Conservation (phyloP, 805 yeast species). For the Kazachstania psychrophila region DNA sequence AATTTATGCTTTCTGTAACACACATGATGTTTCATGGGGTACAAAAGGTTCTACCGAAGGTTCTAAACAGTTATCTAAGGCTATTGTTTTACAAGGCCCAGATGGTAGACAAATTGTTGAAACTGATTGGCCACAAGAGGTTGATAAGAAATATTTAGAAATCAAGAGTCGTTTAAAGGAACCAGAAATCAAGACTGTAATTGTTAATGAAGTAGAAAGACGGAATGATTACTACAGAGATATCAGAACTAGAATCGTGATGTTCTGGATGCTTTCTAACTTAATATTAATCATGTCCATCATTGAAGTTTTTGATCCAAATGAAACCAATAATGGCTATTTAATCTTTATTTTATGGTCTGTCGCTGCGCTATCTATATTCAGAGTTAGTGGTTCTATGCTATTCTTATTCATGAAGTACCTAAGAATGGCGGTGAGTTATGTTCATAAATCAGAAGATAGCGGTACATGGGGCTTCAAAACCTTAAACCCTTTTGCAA, state of each 20-base stretch:
- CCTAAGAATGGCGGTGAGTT: slow-evolving; percentile 33
- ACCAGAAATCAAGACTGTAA: slow-evolving; percentile 23
- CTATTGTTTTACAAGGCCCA: slow-evolving; percentile 70
- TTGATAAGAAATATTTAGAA: slow-evolving; percentile 30
- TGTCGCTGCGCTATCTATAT: slow-evolving; percentile 73
- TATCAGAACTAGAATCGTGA: slow-evolving; percentile 89
- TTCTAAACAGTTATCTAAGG: slow-evolving; percentile 63
- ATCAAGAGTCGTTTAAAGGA: slow-evolving; percentile 32
- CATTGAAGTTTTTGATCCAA: slow-evolving; percentile 69
- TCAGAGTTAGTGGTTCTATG: slow-evolving; percentile 77
- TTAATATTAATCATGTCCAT: slow-evolving; percentile 77
- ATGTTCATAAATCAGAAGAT: slow-evolving; percentile 33
- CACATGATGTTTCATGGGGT: slow-evolving; percentile 96
- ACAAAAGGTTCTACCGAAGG: slow-evolving; percentile 87
- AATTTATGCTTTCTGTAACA: slow-evolving; percentile 93
- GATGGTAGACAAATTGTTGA: slow-evolving; percentile 79
- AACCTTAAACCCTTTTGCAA: slow-evolving; percentile 6
- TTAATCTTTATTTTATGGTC: slow-evolving; percentile 83
- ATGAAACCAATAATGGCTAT: slow-evolving; percentile 61
- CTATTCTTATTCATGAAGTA: slow-evolving; percentile 46
- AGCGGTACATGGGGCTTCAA: slow-evolving; percentile 20
- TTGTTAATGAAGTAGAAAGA: slow-evolving; percentile 24
- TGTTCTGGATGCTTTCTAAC: slow-evolving; percentile 85
- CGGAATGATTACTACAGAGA: slow-evolving; percentile 87
- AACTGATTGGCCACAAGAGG: slow-evolving; percentile 34